Evolutionary conservation across 331 rosid genomes (phyloP).

Genomic region (Erythrophleum ivorense): DNA sequence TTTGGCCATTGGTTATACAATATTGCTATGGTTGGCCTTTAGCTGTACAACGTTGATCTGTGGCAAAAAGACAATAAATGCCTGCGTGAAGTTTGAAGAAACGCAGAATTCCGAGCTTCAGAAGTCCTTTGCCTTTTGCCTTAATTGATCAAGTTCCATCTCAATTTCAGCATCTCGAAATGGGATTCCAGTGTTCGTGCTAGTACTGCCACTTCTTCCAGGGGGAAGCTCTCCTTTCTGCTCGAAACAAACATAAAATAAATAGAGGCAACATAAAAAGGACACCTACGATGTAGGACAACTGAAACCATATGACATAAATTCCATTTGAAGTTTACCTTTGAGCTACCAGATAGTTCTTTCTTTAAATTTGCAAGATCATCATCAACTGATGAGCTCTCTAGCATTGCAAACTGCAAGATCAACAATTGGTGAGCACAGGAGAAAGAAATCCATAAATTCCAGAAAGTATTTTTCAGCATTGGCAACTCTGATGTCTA

Average conservation of each 20-base stretch:
- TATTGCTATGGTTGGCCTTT: constrained; percentile 41
- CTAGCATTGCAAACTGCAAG: constrained; percentile 89
- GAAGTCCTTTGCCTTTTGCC: constrained; percentile 78
- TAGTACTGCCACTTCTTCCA: constrained; percentile 70
- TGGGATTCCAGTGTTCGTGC: constrained; percentile 58
- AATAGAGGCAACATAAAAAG: background rate
- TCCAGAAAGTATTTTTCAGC: constrained; percentile 27
- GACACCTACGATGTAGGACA: background rate
- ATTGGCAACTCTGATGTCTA: constrained; percentile 3
- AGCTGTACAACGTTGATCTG: constrained; percentile 55
- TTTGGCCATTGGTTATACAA: constrained; percentile 49
- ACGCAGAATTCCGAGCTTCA: constrained; percentile 37
- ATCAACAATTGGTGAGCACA: constrained; percentile 32
- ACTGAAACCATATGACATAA: constrained; percentile 8
- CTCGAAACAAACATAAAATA: constrained; percentile 36
- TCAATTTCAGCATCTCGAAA: constrained; percentile 87
- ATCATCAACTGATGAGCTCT: constrained; percentile 87
- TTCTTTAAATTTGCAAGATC: constrained; percentile 80
- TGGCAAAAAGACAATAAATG: constrained; percentile 40
- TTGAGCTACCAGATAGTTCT: constrained; percentile 75
- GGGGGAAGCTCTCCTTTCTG: constrained; percentile 99
- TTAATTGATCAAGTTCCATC: constrained; percentile 80
- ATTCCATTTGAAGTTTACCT: constrained; percentile 51
- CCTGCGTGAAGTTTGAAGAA: constrained; percentile 33
- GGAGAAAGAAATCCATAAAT: constrained; percentile 33